phyloP scores from a whole-genome alignment of 306 rosid genomes.

The Cucumis melo region DNA sequence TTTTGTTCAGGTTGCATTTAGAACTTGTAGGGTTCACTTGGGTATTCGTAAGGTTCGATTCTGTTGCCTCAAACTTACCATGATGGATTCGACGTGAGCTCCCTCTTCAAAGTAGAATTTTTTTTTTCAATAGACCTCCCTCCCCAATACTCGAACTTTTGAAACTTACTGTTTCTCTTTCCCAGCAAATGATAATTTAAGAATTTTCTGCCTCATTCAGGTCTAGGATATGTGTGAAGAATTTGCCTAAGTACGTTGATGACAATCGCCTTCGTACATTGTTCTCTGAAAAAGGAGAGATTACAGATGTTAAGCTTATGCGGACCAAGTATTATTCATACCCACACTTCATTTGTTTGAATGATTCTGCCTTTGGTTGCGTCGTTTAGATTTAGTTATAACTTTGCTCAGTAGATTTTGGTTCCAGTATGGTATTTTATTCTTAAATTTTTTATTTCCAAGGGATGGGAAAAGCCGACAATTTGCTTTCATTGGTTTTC shows the following conservation, averaged over 20 bases:
- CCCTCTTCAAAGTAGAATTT: background rate
- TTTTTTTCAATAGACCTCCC: too few relatives aligned
- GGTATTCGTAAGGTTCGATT: background rate
- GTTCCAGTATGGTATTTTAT: background rate
- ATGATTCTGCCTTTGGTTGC: background rate
- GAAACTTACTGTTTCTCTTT: background rate
- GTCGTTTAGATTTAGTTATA: background rate
- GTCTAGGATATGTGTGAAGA: conserved; percentile 85
- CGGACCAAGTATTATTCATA: conserved; percentile 49
- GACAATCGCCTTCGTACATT: conserved; percentile 49
- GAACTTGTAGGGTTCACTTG: background rate
- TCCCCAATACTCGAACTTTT: too few relatives aligned
- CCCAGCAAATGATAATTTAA: background rate
- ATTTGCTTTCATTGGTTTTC: conserved; percentile 71
- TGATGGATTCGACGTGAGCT: background rate
- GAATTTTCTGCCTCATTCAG: conserved; percentile 15
- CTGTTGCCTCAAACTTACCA: background rate
- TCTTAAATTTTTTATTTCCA: background rate
- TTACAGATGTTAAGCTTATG: conserved; percentile 69
- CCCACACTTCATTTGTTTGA: background rate
- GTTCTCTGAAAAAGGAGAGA: conserved; percentile 69
- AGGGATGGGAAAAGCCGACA: conserved; percentile 76
- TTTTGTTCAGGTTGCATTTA: conserved; percentile 1
- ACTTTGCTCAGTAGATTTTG: background rate
- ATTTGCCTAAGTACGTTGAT: conserved; percentile 41